Conservation (phyloP, 2,329 filamentous ascomycete species). For the Chaetomiaceae sp. region DNA sequence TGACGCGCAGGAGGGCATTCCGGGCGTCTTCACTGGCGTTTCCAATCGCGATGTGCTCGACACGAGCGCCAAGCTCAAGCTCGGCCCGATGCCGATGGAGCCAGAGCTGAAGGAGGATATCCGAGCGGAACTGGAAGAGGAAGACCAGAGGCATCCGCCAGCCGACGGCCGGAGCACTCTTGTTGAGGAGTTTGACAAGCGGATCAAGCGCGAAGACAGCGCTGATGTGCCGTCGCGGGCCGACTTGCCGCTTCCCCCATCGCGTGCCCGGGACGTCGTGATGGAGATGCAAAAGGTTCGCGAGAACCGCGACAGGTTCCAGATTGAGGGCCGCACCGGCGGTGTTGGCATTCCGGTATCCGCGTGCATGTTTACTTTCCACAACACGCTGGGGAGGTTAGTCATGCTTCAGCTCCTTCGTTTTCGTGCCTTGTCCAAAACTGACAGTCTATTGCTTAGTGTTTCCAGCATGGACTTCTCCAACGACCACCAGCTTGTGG, state of each 20-base stretch:
- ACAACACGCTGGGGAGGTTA: conserved; percentile 83
- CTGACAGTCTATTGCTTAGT: conserved; percentile 38
- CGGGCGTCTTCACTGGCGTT: conserved; percentile 57
- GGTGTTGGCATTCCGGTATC: conserved; percentile 80
- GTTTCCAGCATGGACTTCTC: conserved; percentile 95
- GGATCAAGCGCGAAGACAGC: conserved; percentile 83
- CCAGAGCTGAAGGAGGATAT: conserved; percentile 77
- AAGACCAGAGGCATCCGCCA: conserved; percentile 74
- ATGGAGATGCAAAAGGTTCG: conserved; percentile 93
- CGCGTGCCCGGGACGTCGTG: conserved; percentile 81
- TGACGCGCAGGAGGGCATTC: conserved; percentile 61
- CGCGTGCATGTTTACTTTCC: conserved; percentile 96
- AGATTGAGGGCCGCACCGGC: conserved; percentile 76
- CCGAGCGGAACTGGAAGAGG: conserved; percentile 77
- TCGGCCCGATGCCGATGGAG: conserved; percentile 83
- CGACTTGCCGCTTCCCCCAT: conserved; percentile 81
- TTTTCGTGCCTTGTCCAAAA: not conserved
- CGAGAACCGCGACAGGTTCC: conserved; percentile 88
- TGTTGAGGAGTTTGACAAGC: conserved; percentile 81
- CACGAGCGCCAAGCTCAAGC: conserved; percentile 56
- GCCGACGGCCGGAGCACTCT: conserved; percentile 65
- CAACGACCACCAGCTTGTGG: conserved; percentile 80
- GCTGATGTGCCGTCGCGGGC: conserved; percentile 74
- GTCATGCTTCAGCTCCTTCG: conserved; percentile 6
- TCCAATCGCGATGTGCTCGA: conserved; percentile 57